Percentiles rank a stretch among this genome's conserved stretches.
These are phyloP conservation scores for Candida morakotiae DNA, from an alignment of 805 yeast species.

Conservation along the genomic window DNA sequence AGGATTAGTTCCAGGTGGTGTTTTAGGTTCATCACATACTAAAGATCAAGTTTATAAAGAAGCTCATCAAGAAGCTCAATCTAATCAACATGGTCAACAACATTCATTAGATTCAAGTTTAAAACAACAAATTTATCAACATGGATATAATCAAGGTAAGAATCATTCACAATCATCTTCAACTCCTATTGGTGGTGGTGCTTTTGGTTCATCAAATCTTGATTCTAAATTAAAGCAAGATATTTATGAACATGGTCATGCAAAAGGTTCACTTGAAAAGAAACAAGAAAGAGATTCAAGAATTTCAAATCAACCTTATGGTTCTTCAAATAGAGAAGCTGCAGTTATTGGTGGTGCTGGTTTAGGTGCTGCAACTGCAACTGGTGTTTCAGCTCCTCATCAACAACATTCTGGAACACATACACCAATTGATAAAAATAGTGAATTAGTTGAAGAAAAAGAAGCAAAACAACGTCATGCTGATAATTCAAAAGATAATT, in stretches of 20 bases:
- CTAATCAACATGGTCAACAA: not conserved
- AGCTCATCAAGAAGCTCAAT: constrained; percentile 1
- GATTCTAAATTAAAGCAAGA: constrained; percentile 5
- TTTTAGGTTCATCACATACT: constrained; percentile 1
- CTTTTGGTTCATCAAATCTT: not conserved
- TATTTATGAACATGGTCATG: constrained; percentile 6
- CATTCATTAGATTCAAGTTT: constrained; percentile 2
- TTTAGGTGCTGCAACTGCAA: constrained; percentile 6
- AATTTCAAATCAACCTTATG: constrained; percentile 2
- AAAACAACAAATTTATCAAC: not conserved
- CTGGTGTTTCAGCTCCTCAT: constrained; percentile 1
- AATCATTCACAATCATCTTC: not conserved
- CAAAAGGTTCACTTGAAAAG: constrained; percentile 3
- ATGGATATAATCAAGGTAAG: constrained; percentile 1
- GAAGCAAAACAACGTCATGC: not conserved
- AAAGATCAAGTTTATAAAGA: constrained; percentile 1
- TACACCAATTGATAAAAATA: not conserved
- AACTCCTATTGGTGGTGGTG: not conserved
- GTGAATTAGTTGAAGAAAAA: constrained; percentile 4
- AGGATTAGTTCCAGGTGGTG: constrained; percentile 6
- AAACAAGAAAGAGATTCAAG: constrained; percentile 6
- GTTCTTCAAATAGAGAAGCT: constrained; percentile 5
- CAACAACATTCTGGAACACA: constrained; percentile 2
- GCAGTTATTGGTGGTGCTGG: constrained; percentile 10
- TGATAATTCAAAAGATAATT: constrained; percentile 3